A percentile compares a stretch with the other conserved stretches of the same genome.
phyloP scores from a whole-genome alignment of 1,139 yeast species.

The Suhomyces taliae region DNA sequence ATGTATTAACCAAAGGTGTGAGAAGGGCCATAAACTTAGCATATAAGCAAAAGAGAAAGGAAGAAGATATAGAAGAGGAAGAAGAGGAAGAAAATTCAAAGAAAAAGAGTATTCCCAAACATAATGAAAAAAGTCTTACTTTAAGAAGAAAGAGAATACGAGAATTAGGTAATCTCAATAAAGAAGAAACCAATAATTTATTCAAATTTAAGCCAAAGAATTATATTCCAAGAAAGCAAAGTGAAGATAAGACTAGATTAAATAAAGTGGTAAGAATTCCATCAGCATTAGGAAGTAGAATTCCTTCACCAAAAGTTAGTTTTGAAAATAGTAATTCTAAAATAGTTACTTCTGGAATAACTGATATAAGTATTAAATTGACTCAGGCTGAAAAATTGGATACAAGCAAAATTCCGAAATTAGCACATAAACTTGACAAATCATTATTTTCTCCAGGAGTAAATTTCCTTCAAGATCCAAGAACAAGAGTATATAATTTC shows the following conservation, averaged over 20 bases:
- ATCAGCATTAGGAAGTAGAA: background rate
- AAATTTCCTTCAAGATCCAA: conserved; percentile 73
- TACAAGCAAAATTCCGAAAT: conserved; percentile 31
- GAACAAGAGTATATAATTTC: conserved; percentile 73
- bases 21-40: conserved; percentile 13
- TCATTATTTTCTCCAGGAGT: conserved; percentile 83
- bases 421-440: conserved; percentile 65
- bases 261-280: background rate
- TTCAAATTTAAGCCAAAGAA: conserved; percentile 1
- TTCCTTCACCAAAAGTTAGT: background rate
- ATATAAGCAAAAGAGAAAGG: conserved; percentile 8
- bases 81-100: background rate
- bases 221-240: conserved; percentile 1
- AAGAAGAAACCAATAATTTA: conserved; percentile 3
- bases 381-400: conserved; percentile 26
- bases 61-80: conserved; percentile 2
- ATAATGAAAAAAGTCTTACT: background rate
- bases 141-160: conserved; percentile 6
- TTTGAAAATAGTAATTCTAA: conserved; percentile 4
- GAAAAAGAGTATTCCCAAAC: background rate
- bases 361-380: conserved; percentile 6
- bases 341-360: background rate
- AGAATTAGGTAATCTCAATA: conserved; percentile 1
- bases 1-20: conserved; percentile 14
- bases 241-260: background rate